Percentiles rank a stretch among this genome's conserved stretches.
Evolutionary conservation across 768 basidiomycete genomes (phyloP).

Genomic region (Suillus spraguei): DNA sequence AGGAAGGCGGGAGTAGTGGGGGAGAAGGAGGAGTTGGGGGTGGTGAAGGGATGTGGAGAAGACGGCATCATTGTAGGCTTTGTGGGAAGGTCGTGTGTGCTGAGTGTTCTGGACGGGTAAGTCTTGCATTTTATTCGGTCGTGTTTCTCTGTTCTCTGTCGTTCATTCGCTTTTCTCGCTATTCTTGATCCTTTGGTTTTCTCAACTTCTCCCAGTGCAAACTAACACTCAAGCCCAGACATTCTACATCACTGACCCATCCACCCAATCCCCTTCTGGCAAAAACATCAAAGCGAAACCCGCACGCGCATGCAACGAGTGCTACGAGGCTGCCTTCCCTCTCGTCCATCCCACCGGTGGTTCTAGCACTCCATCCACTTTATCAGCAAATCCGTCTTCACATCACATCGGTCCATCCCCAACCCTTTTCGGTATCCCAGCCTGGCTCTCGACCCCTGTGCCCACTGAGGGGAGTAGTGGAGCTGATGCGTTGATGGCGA

Average conservation of each 20-base stretch:
- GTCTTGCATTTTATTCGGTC: conserved; percentile 15
- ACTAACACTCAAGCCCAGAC: conserved; percentile 48
- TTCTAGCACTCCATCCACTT: conserved; percentile 10
- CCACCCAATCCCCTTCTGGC: conserved; percentile 26
- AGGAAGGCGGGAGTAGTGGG: conserved; percentile 8
- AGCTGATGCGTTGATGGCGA: conserved; percentile 42
- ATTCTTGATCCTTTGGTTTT: not conserved
- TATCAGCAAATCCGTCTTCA: conserved; percentile 14
- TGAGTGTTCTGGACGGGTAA: conserved; percentile 77
- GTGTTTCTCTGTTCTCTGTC: not conserved
- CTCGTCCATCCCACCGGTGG: conserved; percentile 25
- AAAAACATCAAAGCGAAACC: conserved; percentile 55
- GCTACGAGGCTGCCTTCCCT: conserved; percentile 87
- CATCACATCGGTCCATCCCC: conserved; percentile 20
- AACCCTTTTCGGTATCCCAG: conserved; percentile 28
- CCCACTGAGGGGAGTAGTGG: conserved; percentile 18
- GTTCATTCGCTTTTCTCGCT: not conserved
- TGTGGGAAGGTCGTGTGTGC: conserved; percentile 88
- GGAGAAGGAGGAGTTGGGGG: conserved; percentile 16
- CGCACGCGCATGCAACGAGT: conserved; percentile 82
- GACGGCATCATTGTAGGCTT: conserved; percentile 85
- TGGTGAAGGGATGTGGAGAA: conserved; percentile 39
- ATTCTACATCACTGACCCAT: conserved; percentile 73
- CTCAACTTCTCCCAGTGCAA: not conserved
- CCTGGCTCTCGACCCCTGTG: conserved; percentile 32